Conservation (phyloP, 306 rosid species). For the Mimosa bimucronata region DNA sequence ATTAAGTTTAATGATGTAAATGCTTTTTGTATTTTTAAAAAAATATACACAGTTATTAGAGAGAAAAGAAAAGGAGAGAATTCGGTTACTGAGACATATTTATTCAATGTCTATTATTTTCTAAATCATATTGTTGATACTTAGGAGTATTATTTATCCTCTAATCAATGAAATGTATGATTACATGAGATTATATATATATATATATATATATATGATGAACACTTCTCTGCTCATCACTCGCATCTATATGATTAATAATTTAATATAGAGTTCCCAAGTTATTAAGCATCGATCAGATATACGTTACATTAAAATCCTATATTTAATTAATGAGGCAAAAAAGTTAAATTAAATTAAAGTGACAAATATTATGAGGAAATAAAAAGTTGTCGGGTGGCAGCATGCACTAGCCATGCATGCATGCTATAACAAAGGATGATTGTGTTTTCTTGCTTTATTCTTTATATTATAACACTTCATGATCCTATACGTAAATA, state of each 20-base stretch:
- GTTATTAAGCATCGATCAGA: background rate
- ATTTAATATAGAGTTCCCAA: background rate
- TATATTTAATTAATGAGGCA: background rate
- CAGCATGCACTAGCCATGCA: constrained; percentile 43
- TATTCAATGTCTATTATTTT: background rate
- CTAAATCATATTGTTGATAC: background rate
- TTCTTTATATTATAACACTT: constrained; percentile 41
- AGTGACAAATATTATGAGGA: constrained; percentile 33
- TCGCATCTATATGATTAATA: background rate
- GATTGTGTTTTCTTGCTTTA: constrained; percentile 75
- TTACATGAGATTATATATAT: background rate
- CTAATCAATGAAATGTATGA: background rate
- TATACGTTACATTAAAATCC: background rate
- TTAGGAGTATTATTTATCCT: background rate
- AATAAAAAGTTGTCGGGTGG: constrained; percentile 65
- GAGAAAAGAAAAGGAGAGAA: too few relatives aligned
- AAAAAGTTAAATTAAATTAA: background rate
- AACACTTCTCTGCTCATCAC: background rate
- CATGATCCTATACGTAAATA: background rate
- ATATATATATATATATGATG: too few relatives aligned
- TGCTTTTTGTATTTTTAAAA: too few relatives aligned
- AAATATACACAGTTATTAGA: too few relatives aligned
- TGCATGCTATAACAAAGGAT: constrained; percentile 29
- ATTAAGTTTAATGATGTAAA: too few relatives aligned
- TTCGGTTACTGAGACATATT: too few relatives aligned